These are phyloP conservation scores for Aphanomyces astaci DNA, from an alignment of 352 stramenopile species.

Conservation along the genomic window DNA sequence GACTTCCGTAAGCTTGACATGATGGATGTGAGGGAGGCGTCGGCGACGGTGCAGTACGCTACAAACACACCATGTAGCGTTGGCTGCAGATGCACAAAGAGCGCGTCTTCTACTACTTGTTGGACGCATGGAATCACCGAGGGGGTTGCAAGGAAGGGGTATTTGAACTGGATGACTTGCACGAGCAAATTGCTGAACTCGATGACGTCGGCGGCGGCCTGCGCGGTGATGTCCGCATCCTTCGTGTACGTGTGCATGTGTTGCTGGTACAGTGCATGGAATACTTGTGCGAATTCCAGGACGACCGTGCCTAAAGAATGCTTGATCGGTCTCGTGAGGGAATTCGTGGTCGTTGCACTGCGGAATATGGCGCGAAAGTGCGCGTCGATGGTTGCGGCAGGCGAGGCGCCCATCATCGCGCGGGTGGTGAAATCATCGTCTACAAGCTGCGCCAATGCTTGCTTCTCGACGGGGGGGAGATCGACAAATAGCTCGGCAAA, in stretches of 20 bases:
- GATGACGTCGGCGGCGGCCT: background rate
- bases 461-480: background rate
- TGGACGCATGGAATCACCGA: background rate
- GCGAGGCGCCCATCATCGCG: background rate
- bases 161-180: slow-evolving; percentile 20
- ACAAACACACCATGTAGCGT: slow-evolving; percentile 12
- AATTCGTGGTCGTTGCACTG: background rate
- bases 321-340: slow-evolving; percentile 1
- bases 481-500: slow-evolving; percentile 14
- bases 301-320: slow-evolving; percentile 11
- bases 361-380: slow-evolving; percentile 14
- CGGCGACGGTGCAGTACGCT: background rate
- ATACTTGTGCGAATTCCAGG: slow-evolving; percentile 14
- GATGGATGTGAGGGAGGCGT: background rate
- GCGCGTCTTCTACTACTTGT: slow-evolving; percentile 12
- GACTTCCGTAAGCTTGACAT: background rate
- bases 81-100: slow-evolving; percentile 18
- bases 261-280: slow-evolving; percentile 7
- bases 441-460: background rate
- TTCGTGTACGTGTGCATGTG: background rate
- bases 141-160: background rate
- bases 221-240: background rate
- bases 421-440: background rate
- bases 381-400: background rate
- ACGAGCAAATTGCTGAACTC: slow-evolving; percentile 8